Percentiles rank a stretch among this genome's conserved stretches.
phyloP scores from a whole-genome alignment of 2,329 filamentous ascomycete genomes.

The Claviceps paspali region DNA sequence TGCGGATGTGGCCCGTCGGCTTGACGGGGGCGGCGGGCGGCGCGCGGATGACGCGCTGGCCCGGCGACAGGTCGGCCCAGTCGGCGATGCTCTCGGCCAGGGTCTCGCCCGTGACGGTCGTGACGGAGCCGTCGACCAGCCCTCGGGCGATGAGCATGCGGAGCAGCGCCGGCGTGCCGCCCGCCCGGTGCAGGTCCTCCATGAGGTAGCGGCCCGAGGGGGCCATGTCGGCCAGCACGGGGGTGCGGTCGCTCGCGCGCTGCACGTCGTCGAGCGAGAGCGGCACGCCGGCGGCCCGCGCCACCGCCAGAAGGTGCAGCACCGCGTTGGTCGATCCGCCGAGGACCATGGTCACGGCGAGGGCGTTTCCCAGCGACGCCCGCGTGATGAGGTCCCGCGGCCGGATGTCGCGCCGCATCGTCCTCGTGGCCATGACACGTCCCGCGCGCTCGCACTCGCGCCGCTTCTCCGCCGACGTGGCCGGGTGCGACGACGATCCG shows the following conservation, averaged over 20 bases:
- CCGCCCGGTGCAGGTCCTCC: constrained; percentile 75
- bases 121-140: constrained; percentile 61
- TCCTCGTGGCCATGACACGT: constrained; percentile 59
- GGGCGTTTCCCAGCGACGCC: constrained; percentile 70
- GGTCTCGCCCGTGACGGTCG: constrained; percentile 73
- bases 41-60: constrained; percentile 80
- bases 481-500: constrained; percentile 72
- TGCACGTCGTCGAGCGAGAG: constrained; percentile 73
- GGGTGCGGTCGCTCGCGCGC: constrained; percentile 65
- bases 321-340: constrained; percentile 83
- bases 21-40: constrained; percentile 63
- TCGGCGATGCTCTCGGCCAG: constrained; percentile 65
- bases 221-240: constrained; percentile 73
- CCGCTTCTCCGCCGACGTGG: constrained; percentile 66
- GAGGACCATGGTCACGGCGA: constrained; percentile 84
- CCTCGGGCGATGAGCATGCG: constrained; percentile 67
- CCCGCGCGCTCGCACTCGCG: constrained; percentile 74
- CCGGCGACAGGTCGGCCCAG: constrained; percentile 61
- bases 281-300: constrained; percentile 62
- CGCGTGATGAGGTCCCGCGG: constrained; percentile 70
- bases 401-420: constrained; percentile 70
- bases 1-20: constrained; percentile 69
- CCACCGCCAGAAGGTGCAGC: constrained; percentile 82
- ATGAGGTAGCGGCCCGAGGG: constrained; percentile 76
- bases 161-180: constrained; percentile 72